These are phyloP conservation scores for Neurospora africana DNA, from an alignment of 495 filamentous ascomycete genomes.

Conservation along the genomic window DNA sequence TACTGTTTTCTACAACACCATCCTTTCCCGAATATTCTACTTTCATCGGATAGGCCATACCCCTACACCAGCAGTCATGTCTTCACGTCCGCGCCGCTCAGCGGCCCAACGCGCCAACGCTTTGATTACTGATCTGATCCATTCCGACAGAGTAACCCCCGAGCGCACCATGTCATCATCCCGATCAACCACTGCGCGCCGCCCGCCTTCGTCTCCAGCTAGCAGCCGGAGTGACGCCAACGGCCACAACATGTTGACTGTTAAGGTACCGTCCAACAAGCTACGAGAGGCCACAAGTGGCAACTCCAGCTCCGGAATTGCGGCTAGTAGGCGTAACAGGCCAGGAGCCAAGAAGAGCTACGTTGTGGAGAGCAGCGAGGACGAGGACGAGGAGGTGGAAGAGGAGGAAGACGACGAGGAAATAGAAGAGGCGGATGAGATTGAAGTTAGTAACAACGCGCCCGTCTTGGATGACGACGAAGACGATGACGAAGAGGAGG, in stretches of 20 bases:
- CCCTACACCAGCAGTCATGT: constrained; percentile 19
- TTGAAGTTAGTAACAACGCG: constrained; percentile 30
- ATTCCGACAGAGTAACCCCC: constrained; percentile 34
- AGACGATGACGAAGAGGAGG: constrained; percentile 15
- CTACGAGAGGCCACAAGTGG: constrained; percentile 62
- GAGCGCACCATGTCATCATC: constrained; percentile 39
- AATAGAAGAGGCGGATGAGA: constrained; percentile 23
- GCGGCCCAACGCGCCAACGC: constrained; percentile 37
- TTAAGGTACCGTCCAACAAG: constrained; percentile 77
- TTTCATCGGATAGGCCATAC: neutral
- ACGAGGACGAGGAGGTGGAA: constrained; percentile 37
- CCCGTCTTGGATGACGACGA: constrained; percentile 17
- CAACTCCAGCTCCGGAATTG: constrained; percentile 46
- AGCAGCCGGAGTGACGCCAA: constrained; percentile 39
- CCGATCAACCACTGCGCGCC: constrained; percentile 20
- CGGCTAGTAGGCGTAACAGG: constrained; percentile 48
- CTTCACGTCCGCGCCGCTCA: constrained; percentile 34
- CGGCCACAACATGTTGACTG: constrained; percentile 59
- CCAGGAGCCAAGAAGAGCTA: constrained; percentile 59
- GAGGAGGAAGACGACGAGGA: constrained; percentile 33
- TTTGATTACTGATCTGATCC: constrained; percentile 42
- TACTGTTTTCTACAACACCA: neutral
- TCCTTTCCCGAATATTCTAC: neutral
- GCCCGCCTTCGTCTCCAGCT: constrained; percentile 36
- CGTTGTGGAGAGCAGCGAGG: constrained; percentile 50